phyloP scores from a whole-genome alignment of 495 filamentous ascomycete genomes.

The Daldinia bambusicola region DNA sequence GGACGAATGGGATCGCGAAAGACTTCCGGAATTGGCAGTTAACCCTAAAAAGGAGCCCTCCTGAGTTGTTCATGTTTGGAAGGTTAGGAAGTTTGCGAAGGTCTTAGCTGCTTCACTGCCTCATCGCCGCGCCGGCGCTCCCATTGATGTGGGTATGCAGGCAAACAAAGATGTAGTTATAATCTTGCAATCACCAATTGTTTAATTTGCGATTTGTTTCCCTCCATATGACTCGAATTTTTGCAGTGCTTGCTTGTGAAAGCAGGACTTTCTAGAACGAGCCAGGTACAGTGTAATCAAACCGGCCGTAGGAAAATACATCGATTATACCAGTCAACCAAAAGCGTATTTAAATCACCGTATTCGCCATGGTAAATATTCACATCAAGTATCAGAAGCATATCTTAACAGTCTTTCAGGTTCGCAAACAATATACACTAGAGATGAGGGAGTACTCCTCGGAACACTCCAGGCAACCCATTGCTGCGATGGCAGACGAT shows the following conservation, averaged over 20 bases:
- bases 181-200: not conserved
- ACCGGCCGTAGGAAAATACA: not conserved
- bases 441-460: not conserved
- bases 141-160: not conserved
- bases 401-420: conserved; percentile 21
- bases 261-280: not conserved
- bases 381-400: not conserved
- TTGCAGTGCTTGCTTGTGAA: not conserved
- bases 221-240: not conserved
- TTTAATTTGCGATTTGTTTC: not conserved
- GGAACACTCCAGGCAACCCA: not conserved
- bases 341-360: not conserved
- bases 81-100: not conserved
- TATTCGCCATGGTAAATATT: conserved; percentile 24
- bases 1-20: conserved; percentile 7
- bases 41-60: not conserved
- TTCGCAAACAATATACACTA: not conserved
- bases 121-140: not conserved
- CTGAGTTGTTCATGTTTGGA: conserved; percentile 6
- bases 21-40: conserved; percentile 14
- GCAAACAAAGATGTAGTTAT: conserved; percentile 5
- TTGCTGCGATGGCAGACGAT: conserved; percentile 2
- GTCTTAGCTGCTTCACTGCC: conserved; percentile 15
- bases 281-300: not conserved
- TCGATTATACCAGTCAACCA: not conserved